Evolutionary conservation across 768 basidiomycete species (phyloP), one percentile per base, ranked within the genome.

Genomic region (Suillus subalutaceus): DNA sequence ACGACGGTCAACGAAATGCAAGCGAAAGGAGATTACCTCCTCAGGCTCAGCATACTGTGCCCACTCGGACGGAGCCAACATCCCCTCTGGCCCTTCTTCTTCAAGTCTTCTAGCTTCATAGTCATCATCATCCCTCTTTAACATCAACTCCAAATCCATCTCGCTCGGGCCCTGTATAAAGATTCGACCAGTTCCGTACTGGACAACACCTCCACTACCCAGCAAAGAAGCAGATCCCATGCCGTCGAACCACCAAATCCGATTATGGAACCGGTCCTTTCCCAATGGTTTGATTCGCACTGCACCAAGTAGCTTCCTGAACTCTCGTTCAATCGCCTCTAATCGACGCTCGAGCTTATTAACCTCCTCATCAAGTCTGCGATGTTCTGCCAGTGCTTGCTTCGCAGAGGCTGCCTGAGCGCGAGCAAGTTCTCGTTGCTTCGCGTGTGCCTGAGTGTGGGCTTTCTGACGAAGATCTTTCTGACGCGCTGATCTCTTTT

Each of bases 201-300:
- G 85, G 37, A 90, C 86, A 37, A 88, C 85, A 4, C 92, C 92
- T 18, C 92, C 92, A 68, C 87, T 89, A 48, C 89, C 90, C 65
- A 94, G 82, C 62, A 97, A 79, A 55, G 90, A 89, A 57, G 89
- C 90, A 6, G 90, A 89, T 8, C 97, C 97, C 84, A 96, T 86
- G 12, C 97, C 97, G 78, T 99, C 97, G 74, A 98, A 94, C 97
- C 97, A 99, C 97, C 97, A 99, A 66, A 97, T 83, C 40, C 93
- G 88, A 75, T 97, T 97, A 73, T 93, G 92, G 78, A 98, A 99
- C 63, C 97, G 85, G 75, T 99, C 97, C 68, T 86, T 85, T 16
- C 97, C 97, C 61, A 99, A 73, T 2, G 96, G 94, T 72, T 94
- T 92, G 26, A 93, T 90, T 63, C 97, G 86, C 59, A 96, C 86